Evolutionary conservation across 331 rosid genomes (phyloP), one percentile per base, ranked within the genome.

Genomic region (Dryas integrifolia): DNA sequence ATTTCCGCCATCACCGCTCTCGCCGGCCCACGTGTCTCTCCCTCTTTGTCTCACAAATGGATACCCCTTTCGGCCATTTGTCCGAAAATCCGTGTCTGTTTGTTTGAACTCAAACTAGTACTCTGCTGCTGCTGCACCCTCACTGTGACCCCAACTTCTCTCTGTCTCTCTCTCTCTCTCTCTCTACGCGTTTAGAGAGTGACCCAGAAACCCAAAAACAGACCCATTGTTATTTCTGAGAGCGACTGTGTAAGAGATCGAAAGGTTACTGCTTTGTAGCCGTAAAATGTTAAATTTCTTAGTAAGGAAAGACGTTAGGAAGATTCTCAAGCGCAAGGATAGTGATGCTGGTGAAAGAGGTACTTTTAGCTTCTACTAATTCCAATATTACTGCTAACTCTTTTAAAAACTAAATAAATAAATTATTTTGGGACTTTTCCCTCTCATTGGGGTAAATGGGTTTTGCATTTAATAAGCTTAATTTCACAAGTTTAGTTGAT

Each of bases 341-440:
- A 94, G 97, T 67, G 98, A 94, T 86, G 96, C 97, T 67, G 98
- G 98, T 30, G 90, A 91, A 80, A 91, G 81, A 77, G 97, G 98
- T 92, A 59, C 4, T 47, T 39, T n/a, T 21, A 12, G 39, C 7
- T 11, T 53, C 3, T 0, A 26, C 45, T 11, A 7, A 0, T 9
- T 30, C 13, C 61, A 30, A 67, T 13, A 10, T 12, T 18, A 26
- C 9, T 39, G 73, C 35, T 9, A 7, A 5, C 55, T 50, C 5
- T 50, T 0, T 30, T 30, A 2, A 44, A 44, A 44, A 44, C 2
- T 5, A 44, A 44, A 44, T 5, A 44, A 44, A 44, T 5, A 44
- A 44, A 44, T 3, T 44, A 9, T 3, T 63, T 41, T 15, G 24
- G 48, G 12, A 9, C 10, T 15, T 66, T 51, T 52, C 12, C 70